Conservation (phyloP, 1,284 basidiomycete species). For the Polyporus tsugae region DNA sequence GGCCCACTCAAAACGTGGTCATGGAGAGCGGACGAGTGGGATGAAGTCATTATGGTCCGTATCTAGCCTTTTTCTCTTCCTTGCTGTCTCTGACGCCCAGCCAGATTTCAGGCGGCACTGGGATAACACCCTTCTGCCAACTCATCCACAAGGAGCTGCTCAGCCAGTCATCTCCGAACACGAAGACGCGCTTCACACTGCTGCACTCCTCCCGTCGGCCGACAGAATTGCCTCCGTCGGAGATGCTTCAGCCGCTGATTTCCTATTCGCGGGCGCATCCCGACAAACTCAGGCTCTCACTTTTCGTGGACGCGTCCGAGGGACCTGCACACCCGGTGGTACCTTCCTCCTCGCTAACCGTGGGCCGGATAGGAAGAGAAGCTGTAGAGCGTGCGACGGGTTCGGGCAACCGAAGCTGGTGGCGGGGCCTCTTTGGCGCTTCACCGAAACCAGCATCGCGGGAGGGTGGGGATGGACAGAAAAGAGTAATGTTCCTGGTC, state of each 20-base stretch:
- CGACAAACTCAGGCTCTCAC: constrained; percentile 58
- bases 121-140: constrained; percentile 84
- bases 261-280: constrained; percentile 57
- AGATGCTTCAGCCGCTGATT: constrained; percentile 60
- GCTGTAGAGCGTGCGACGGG: constrained; percentile 54
- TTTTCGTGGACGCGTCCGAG: constrained; percentile 68
- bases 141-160: constrained; percentile 53
- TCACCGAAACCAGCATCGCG: constrained; percentile 32
- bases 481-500: constrained; percentile 68
- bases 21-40: constrained; percentile 70
- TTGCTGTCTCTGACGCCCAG: constrained; percentile 8
- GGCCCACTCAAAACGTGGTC: constrained; percentile 79
- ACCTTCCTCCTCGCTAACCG: constrained; percentile 40
- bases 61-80: not conserved
- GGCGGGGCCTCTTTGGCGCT: constrained; percentile 48
- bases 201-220: constrained; percentile 72
- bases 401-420: constrained; percentile 49
- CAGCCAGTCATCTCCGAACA: constrained; percentile 45
- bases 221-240: constrained; percentile 70
- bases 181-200: constrained; percentile 67
- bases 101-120: constrained; percentile 86
- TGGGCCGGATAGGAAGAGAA: constrained; percentile 61
- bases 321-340: constrained; percentile 38
- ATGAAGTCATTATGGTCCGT: constrained; percentile 81
- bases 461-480: constrained; percentile 31